Conservation (phyloP, 768 basidiomycete genomes). For the Termitomyces sp. region DNA sequence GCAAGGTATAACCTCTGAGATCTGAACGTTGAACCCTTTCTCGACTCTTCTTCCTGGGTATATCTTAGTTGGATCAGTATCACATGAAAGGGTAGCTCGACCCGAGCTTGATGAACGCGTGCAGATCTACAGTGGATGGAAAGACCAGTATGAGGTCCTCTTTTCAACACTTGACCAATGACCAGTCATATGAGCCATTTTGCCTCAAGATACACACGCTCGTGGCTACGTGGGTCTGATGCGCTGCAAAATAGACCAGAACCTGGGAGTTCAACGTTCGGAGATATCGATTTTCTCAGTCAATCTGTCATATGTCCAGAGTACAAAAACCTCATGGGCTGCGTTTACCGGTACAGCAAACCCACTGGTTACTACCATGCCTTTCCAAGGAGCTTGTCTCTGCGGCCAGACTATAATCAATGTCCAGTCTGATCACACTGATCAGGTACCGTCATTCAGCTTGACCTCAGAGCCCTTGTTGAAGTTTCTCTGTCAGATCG, state of each 20-base stretch:
- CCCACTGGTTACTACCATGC: conserved; percentile 10
- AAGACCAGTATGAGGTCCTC: not conserved
- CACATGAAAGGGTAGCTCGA: not conserved
- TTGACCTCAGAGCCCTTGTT: not conserved
- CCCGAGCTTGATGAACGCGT: not conserved
- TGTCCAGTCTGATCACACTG: conserved; percentile 18
- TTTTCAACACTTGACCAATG: not conserved
- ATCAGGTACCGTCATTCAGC: conserved; percentile 17
- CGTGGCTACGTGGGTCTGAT: not conserved
- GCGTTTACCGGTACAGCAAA: not conserved
- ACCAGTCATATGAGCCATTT: not conserved
- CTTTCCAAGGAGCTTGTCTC: conserved; percentile 24
- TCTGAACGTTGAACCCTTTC: too few species aligned
- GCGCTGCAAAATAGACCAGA: not conserved
- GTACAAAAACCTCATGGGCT: not conserved
- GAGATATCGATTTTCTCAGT: not conserved
- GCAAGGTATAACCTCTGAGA: not conserved
- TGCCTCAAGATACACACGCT: not conserved
- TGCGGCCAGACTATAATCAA: conserved; percentile 26
- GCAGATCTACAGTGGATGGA: not conserved
- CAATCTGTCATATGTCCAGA: not conserved
- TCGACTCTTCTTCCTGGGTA: too few species aligned
- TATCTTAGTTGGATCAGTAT: not conserved
- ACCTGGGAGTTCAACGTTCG: not conserved
- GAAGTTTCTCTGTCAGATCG: conserved; percentile 15